Evolutionary conservation across 1,284 basidiomycete genomes (phyloP).

Genomic region (Pisolithus thermaeus): DNA sequence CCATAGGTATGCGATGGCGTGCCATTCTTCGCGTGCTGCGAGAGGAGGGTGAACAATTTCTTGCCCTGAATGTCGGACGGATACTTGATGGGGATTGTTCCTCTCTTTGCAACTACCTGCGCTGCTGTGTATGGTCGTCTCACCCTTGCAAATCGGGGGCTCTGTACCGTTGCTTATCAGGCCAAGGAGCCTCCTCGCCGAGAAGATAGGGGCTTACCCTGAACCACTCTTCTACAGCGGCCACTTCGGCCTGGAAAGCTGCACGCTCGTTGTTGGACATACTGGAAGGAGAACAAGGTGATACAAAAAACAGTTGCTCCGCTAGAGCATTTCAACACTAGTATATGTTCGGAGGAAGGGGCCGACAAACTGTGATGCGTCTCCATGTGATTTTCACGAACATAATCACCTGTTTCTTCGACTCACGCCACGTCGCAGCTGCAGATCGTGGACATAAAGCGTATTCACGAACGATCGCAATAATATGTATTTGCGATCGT

Average conservation of each 20-base stretch:
- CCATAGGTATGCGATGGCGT: conserved; percentile 94
- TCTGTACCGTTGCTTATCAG: conserved; percentile 39
- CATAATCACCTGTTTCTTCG: not conserved
- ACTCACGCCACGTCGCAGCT: not conserved
- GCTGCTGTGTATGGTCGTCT: conserved; percentile 90
- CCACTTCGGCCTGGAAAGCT: conserved; percentile 77
- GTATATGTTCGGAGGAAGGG: not conserved
- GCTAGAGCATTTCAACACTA: conserved; percentile 2
- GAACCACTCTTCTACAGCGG: conserved; percentile 87
- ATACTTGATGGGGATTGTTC: conserved; percentile 82
- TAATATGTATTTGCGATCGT: too few species aligned
- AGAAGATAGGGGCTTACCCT: conserved; percentile 52
- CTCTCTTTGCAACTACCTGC: conserved; percentile 92
- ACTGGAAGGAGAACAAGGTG: conserved; percentile 6
- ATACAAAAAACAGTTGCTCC: not conserved
- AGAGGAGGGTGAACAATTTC: conserved; percentile 78
- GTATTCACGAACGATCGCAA: too few species aligned
- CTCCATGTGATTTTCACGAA: not conserved
- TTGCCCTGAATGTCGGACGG: conserved; percentile 82
- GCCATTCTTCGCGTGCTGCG: conserved; percentile 60
- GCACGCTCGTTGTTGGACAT: conserved; percentile 59
- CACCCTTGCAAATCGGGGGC: conserved; percentile 78
- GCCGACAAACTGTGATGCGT: not conserved
- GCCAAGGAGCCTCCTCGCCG: not conserved
- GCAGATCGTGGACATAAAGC: too few species aligned